Conservation (phyloP, 192 early-diverging fungal genomes). For the Coemansia sp. region DNA sequence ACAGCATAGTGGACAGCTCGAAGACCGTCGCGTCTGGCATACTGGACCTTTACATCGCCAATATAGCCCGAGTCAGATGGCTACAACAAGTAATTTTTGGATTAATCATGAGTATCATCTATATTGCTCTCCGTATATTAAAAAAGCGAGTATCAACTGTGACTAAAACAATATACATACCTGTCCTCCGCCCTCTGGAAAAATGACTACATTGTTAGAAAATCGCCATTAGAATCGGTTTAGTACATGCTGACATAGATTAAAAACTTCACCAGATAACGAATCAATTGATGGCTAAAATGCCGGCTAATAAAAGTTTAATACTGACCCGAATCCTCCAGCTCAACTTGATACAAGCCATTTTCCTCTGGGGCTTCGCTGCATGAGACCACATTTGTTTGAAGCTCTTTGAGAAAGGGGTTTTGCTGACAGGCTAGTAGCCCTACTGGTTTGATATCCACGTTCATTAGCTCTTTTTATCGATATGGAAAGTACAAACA, state of each 20-base stretch:
- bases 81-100: neutral
- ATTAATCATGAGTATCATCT: no score
- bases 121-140: no score
- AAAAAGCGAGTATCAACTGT: no score
- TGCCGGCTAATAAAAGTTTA: no score
- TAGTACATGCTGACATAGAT: no score
- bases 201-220: conserved; percentile 55
- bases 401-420: conserved; percentile 51
- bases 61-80: conserved; percentile 64
- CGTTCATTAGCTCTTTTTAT: no score
- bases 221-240: no score
- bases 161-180: neutral
- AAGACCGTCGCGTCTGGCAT: conserved; percentile 62
- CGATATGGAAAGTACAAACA: no score
- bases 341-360: conserved; percentile 61
- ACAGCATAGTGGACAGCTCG: conserved; percentile 62
- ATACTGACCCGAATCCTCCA: conserved; percentile 58
- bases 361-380: conserved; percentile 56
- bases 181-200: conserved; percentile 79
- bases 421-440: conserved; percentile 62
- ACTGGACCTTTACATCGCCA: conserved; percentile 55
- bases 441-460: conserved; percentile 50
- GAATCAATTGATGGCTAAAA: neutral
- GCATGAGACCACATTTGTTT: conserved; percentile 58
- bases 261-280: no score